Base-by-base conservation (phyloP, 495 filamentous ascomycete species). In the Parathielavia appendiculata region DNA sequence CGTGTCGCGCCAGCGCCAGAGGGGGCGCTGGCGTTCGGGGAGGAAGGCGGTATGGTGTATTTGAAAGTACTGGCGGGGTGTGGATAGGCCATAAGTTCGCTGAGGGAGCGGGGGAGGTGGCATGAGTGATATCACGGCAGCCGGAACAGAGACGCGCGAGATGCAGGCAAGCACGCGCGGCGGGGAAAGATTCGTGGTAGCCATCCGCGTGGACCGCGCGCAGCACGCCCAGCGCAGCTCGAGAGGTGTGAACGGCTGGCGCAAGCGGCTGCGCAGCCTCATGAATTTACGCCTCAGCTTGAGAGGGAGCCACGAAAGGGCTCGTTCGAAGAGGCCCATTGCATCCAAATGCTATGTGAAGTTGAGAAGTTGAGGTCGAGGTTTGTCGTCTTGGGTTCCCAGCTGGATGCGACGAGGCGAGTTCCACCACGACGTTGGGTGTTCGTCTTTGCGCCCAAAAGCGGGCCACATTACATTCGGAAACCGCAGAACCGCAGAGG, bases 1-100 rank as follows among this genome's bases (percentile, higher is more conserved):
- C 23, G 51, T 54, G 30, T 54, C 51, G 51, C 51, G 51, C 51
- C 51, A 54, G 26, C 40, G 23, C 51, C 51, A 45, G 40, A 54
- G 40, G 39, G 51, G 51, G n/a, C 44, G 22, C 26, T 3, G 30
- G n/a, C 51, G 51, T 20, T 44, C 40, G 17, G n/a, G 23, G 17
- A 54, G 40, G 26, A 45, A 39, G 40, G 23, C 40, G 30, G 26
- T 1, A 16, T 54, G 40, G 51, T 54, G 51, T 36, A 23, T 54
- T 19, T 41, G 14, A 32, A 53, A 53, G 51, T 43, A 53, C 22
- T 53, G 20, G 3, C 23, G 20, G 12, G 14, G 36, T 17, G 51
- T 17, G 51, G 51, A 53, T 53, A 53, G 38, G 38, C 22, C 36
- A 53, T 53, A 38, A 53, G 41, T 30, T 53, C 51, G 51, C 51